Base-by-base conservation (phyloP, 2,329 filamentous ascomycete genomes). In the Penicillium sp. region DNA sequence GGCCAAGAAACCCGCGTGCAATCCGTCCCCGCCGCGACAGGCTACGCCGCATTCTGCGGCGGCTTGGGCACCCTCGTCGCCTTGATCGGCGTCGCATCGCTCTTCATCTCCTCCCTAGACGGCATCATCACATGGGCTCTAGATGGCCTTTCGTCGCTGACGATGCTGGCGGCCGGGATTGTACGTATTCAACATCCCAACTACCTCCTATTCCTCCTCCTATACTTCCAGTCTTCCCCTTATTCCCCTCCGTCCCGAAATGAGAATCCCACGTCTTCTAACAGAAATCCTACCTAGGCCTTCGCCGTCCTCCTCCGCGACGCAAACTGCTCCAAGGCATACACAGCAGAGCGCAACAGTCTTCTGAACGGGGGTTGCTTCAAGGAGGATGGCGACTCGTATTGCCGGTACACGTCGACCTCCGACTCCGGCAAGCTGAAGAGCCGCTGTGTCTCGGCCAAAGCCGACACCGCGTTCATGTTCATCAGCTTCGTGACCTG, bases 391-490 rank as follows among this genome's bases (percentile, higher is more conserved):
- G 46, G 7, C 4, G 31, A 19, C 5, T 2, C 11, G 31, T 35
- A 35, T 5, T 35, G 31, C 11, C 31, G 31, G 31, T 35, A 35
- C 31, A 35, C 21, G 35, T 59, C 4, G 21, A 21, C 21, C 21
- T 21, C 21, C 21, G 21, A 21, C 21, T 21, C 21, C 21, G 21
- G 21, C 1, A 21, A 21, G 21, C 21, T 21, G 30, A 66, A 68
- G 19, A 61, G 60, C 35, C 63, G 67, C 7, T 72, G 70, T 49
- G 61, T 56, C 3, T 65, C 61, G 15, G 69, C 69, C 19, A 65
- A 64, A 15, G 67, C 69, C 4, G 66, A 71, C 44, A 51, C 54
- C 23, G 66, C 66, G 6, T 72, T 71, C 38, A 71, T 71, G 69
- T 66, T 71, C 50, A 60, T 71, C n/a, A 59, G 45, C 8, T 70